Conservation (phyloP, 2,329 filamentous ascomycete genomes). For the Aaosphaeria pasadenensis region DNA sequence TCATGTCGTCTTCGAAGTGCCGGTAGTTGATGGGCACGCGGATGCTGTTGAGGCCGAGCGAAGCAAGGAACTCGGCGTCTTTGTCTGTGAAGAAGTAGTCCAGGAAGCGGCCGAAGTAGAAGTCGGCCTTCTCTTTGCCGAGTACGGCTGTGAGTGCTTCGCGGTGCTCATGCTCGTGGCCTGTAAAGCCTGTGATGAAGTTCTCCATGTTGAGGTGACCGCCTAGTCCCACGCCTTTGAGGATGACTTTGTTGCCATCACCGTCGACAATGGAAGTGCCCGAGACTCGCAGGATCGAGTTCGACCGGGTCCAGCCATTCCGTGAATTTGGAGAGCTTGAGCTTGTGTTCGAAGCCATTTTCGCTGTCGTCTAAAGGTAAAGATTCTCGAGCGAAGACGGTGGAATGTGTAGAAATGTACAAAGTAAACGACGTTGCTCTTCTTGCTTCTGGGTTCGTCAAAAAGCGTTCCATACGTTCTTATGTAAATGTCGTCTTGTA, state of each 20-base stretch:
- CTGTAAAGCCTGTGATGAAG: slow-evolving; percentile 13
- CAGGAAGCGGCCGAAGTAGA: slow-evolving; percentile 12
- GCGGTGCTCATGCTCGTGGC: slow-evolving; percentile 13
- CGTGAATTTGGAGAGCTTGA: background rate
- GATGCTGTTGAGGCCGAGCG: slow-evolving; percentile 9
- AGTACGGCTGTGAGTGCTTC: slow-evolving; percentile 6
- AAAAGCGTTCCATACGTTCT: too few relatives aligned
- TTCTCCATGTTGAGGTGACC: slow-evolving; percentile 16
- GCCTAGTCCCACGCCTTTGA: slow-evolving; percentile 13
- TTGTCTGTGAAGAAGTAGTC: slow-evolving; percentile 14
- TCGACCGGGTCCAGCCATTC: background rate
- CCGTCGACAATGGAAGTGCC: slow-evolving; percentile 10
- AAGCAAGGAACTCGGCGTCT: slow-evolving; percentile 12
- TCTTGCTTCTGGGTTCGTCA: too few relatives aligned
- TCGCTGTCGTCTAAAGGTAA: too few relatives aligned
- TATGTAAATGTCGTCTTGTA: too few relatives aligned
- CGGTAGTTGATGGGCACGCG: slow-evolving; percentile 12
- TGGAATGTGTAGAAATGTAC: too few relatives aligned
- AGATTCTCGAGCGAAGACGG: too few relatives aligned
- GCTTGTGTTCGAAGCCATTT: too few relatives aligned
- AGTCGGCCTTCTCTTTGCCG: slow-evolving; percentile 10
- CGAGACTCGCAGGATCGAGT: slow-evolving; percentile 3
- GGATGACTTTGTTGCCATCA: slow-evolving; percentile 7
- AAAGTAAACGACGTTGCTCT: too few relatives aligned
- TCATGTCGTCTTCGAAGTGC: slow-evolving; percentile 9